These are phyloP conservation scores for Neurospora sp. DNA, from an alignment of 495 filamentous ascomycete genomes.

Conservation along the genomic window DNA sequence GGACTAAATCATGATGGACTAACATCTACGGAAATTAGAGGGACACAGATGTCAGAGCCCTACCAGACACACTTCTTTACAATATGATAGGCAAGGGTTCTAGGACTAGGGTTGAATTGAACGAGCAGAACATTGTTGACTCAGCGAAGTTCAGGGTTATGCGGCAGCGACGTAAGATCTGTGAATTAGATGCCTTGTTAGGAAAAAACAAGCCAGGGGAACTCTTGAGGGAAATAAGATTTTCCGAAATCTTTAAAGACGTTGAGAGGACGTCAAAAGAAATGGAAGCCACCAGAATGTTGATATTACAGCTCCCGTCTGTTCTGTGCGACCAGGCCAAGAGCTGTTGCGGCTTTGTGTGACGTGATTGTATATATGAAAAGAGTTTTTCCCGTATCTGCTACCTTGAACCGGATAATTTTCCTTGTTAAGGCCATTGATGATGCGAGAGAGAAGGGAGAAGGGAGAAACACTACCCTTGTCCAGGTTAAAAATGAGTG, in stretches of 20 bases:
- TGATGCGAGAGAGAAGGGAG: not conserved
- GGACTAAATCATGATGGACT: not conserved
- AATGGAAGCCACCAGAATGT: not conserved
- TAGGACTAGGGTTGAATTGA: no score
- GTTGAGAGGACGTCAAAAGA: not conserved
- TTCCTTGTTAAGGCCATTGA: not conserved
- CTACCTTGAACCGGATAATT: not conserved
- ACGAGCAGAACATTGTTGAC: not conserved
- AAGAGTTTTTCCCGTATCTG: not conserved
- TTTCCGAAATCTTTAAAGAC: not conserved
- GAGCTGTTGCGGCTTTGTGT: not conserved
- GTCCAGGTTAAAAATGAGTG: not conserved
- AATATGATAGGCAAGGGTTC: no score
- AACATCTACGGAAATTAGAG: not conserved
- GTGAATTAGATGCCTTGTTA: not conserved
- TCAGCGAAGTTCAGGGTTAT: not conserved
- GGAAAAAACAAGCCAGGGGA: not conserved
- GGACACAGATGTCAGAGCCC: not conserved
- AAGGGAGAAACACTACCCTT: not conserved
- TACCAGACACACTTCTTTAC: not conserved
- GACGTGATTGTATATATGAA: not conserved
- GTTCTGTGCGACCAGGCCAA: not conserved
- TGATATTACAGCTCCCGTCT: not conserved
- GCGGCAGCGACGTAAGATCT: not conserved
- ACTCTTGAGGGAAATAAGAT: not conserved